Conservation (phyloP, 2,329 filamentous ascomycete species). For the Cytospora schulzeri region DNA sequence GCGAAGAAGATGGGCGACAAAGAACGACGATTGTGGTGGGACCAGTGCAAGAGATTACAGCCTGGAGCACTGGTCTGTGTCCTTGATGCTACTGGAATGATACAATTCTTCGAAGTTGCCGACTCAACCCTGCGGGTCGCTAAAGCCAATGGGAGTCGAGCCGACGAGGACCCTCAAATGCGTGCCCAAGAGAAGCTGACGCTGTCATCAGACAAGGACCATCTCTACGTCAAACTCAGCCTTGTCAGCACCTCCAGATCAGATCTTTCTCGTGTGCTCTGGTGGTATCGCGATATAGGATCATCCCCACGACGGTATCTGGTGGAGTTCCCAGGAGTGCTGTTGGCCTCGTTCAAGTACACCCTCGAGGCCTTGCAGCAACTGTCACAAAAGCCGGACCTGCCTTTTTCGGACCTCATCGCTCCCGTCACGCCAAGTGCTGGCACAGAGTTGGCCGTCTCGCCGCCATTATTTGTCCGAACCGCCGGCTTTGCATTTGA, state of each 20-base stretch:
- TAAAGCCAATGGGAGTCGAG: not conserved
- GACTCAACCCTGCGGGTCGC: constrained; percentile 32
- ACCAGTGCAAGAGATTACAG: constrained; percentile 49
- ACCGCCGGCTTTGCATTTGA: constrained; percentile 52
- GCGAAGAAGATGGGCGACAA: constrained; percentile 30
- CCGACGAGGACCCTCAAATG: not conserved
- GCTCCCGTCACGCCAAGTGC: constrained; percentile 35
- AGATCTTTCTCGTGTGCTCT: constrained; percentile 33
- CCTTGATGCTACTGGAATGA: constrained; percentile 41
- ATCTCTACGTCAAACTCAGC: constrained; percentile 38
- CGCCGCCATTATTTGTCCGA: constrained; percentile 54
- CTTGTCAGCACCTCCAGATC: constrained; percentile 32
- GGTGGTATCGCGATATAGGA: constrained; percentile 35
- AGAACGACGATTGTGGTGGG: constrained; percentile 53
- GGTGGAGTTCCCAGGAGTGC: constrained; percentile 63
- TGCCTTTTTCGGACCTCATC: constrained; percentile 55
- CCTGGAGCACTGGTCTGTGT: constrained; percentile 54
- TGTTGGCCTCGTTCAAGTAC: constrained; percentile 60
- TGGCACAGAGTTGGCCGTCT: constrained; percentile 34
- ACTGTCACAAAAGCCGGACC: constrained; percentile 45
- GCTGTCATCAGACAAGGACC: constrained; percentile 37
- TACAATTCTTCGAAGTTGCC: constrained; percentile 47
- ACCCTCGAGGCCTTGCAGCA: constrained; percentile 58
- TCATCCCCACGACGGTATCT: constrained; percentile 37
- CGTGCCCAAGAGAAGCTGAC: constrained; percentile 26